Evolutionary conservation across 495 filamentous ascomycete species (phyloP).

Genomic region (Penicillium alfredii): DNA sequence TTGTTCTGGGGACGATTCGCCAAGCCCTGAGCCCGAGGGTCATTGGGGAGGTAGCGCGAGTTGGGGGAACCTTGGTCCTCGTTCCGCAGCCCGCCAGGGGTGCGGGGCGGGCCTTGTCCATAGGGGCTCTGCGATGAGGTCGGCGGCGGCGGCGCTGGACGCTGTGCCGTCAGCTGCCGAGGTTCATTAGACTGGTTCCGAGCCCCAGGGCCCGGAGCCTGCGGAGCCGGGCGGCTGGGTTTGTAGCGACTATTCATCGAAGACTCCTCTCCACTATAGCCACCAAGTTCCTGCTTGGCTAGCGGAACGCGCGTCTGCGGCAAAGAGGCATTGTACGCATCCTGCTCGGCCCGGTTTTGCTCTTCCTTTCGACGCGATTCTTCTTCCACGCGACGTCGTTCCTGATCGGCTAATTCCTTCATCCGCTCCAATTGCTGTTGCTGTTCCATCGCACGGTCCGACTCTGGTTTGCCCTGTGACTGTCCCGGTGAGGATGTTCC

Average conservation of each 20-base stretch:
- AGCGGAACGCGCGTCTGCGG: constrained; percentile 68
- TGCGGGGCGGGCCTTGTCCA: constrained; percentile 17
- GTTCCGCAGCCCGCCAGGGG: constrained; percentile 17
- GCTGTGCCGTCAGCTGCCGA: constrained; percentile 47
- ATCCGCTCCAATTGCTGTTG: constrained; percentile 42
- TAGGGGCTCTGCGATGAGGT: constrained; percentile 26
- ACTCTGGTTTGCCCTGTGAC: constrained; percentile 26
- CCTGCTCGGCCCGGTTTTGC: no score
- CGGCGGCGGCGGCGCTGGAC: constrained; percentile 54
- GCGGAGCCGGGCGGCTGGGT: constrained; percentile 61
- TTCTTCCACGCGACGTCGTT: constrained; percentile 47
- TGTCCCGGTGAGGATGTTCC: constrained; percentile 34
- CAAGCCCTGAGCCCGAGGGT: constrained; percentile 40
- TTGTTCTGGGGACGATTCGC: constrained; percentile 39
- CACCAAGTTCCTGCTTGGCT: constrained; percentile 84
- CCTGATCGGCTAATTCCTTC: constrained; percentile 45
- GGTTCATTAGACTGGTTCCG: constrained; percentile 40
- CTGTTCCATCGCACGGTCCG: constrained; percentile 36
- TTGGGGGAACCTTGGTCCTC: constrained; percentile 31
- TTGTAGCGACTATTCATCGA: constrained; percentile 66
- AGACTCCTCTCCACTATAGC: constrained; percentile 49
- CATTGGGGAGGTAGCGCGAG: constrained; percentile 31
- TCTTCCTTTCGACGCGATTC: constrained; percentile 57
- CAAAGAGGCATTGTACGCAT: constrained; percentile 80
- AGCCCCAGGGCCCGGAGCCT: constrained; percentile 41